A percentile compares a stretch with the other conserved stretches of the same genome.
These are phyloP conservation scores for Mortierella sp. DNA, from an alignment of 371 early-diverging fungal species.

Conservation along the genomic window DNA sequence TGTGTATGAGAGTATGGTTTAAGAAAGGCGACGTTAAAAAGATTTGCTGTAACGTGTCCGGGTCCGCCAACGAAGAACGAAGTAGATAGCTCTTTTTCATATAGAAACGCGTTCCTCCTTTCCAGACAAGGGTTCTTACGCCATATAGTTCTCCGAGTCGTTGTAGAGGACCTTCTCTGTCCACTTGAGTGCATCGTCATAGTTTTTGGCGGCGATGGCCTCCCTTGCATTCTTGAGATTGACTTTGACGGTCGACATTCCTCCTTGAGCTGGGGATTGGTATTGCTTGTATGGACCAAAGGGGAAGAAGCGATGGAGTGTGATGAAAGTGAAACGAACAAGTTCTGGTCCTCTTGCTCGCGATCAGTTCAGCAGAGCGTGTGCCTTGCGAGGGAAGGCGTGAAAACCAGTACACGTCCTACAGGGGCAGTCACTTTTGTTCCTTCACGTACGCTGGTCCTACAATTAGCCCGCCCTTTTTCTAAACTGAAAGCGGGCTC, in stretches of 20 bases:
- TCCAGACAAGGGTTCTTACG: slow-evolving; percentile 58
- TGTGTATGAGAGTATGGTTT: background rate
- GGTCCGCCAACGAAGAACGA: background rate
- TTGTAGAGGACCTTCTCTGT: slow-evolving; percentile 79
- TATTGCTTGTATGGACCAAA: background rate
- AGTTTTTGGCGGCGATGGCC: slow-evolving; percentile 81
- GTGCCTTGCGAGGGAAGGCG: background rate
- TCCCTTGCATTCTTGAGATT: slow-evolving; percentile 85
- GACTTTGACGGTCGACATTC: slow-evolving; percentile 69
- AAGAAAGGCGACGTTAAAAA: background rate
- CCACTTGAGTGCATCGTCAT: slow-evolving; percentile 77
- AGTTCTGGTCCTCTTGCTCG: background rate
- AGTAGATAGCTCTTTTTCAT: background rate
- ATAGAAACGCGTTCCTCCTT: background rate
- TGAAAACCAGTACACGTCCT: background rate
- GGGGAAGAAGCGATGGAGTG: background rate
- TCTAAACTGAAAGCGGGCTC: background rate
- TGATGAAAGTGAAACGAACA: too few species aligned
- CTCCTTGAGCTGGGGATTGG: background rate
- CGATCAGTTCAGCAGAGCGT: background rate
- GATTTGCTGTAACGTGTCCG: background rate
- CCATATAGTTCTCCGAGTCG: slow-evolving; percentile 86
- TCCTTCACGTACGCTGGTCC: background rate
- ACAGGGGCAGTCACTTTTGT: background rate
- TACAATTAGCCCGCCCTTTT: too few species aligned